Evolutionary conservation across 2,329 filamentous ascomycete genomes (phyloP).

Genomic region (Coniochaeta sp.): DNA sequence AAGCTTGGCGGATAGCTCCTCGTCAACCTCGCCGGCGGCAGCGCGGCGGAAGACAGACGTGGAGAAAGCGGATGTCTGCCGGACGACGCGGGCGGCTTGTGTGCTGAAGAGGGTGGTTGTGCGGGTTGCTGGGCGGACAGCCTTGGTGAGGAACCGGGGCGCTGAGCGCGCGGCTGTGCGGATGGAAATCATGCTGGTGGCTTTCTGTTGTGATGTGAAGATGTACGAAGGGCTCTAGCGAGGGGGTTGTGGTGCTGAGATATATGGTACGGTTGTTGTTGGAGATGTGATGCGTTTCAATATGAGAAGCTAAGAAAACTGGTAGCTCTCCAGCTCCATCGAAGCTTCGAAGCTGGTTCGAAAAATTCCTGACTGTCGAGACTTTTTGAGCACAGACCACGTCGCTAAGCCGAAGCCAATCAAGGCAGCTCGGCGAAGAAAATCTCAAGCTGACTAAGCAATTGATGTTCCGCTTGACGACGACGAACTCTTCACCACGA

Average conservation of each 20-base stretch:
- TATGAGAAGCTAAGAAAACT: not conserved
- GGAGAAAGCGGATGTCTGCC: conserved; percentile 30
- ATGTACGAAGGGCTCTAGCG: not conserved
- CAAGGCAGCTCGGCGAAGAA: conserved; percentile 2
- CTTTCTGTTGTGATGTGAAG: conserved; percentile 3
- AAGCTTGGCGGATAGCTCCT: conserved; percentile 81
- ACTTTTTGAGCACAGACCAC: conserved; percentile 2
- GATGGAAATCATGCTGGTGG: conserved; percentile 61
- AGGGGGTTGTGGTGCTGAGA: not conserved
- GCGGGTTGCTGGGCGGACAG: conserved; percentile 43
- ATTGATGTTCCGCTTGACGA: not conserved
- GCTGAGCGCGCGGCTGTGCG: conserved; percentile 58
- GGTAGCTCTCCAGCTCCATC: conserved; percentile 8
- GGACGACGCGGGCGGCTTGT: conserved; percentile 25
- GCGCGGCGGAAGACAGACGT: conserved; percentile 36
- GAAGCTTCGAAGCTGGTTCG: conserved; percentile 8
- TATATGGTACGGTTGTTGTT: not conserved
- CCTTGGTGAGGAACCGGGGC: conserved; percentile 55
- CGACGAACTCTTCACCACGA: not conserved
- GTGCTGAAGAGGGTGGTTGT: conserved; percentile 27
- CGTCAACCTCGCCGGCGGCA: conserved; percentile 49
- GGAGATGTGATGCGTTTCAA: not conserved
- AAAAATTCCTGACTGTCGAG: conserved; percentile 8
- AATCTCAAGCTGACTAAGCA: not conserved
- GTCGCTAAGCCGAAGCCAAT: not conserved